These are phyloP conservation scores for Fistulina hepatica DNA, from an alignment of 1,284 basidiomycete genomes.

Conservation along the genomic window DNA sequence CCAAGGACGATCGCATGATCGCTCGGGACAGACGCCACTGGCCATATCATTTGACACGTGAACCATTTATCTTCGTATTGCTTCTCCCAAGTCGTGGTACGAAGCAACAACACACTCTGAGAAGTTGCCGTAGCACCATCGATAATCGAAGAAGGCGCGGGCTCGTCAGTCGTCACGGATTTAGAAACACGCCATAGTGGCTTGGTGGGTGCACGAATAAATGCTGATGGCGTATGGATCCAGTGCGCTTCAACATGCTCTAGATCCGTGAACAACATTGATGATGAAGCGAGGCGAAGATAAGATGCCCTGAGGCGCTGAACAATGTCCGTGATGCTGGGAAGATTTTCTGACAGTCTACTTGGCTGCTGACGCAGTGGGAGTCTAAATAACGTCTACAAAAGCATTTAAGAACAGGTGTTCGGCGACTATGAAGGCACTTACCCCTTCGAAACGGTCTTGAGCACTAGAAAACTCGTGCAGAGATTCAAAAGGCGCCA, in stretches of 20 bases:
- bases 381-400: slow-evolving; percentile 38
- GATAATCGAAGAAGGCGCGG: not conserved
- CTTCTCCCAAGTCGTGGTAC: slow-evolving; percentile 3
- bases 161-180: slow-evolving; percentile 3
- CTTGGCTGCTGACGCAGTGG: slow-evolving; percentile 23
- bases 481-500: slow-evolving; percentile 27
- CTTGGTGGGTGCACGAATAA: too few species aligned
- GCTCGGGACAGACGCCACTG: slow-evolving; percentile 2
- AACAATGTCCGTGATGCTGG: slow-evolving; percentile 7
- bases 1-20: not conserved
- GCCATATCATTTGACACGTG: slow-evolving; percentile 7
- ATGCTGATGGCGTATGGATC: too few species aligned
- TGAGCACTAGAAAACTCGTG: slow-evolving; percentile 25
- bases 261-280: slow-evolving; percentile 15
- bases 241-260: slow-evolving; percentile 11
- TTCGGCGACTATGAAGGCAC: slow-evolving; percentile 11
- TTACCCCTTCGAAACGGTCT: slow-evolving; percentile 29
- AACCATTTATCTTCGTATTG: slow-evolving; percentile 6
- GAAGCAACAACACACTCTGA: not conserved
- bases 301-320: slow-evolving; percentile 13
- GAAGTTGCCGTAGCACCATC: not conserved
- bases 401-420: not conserved
- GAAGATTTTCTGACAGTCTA: slow-evolving; percentile 5
- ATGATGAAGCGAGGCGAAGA: slow-evolving; percentile 11
- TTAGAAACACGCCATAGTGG: slow-evolving; percentile 3